These are phyloP conservation scores for Lolium rigidum DNA, from an alignment of 176 grass and related monocot genomes.

Conservation along the genomic window DNA sequence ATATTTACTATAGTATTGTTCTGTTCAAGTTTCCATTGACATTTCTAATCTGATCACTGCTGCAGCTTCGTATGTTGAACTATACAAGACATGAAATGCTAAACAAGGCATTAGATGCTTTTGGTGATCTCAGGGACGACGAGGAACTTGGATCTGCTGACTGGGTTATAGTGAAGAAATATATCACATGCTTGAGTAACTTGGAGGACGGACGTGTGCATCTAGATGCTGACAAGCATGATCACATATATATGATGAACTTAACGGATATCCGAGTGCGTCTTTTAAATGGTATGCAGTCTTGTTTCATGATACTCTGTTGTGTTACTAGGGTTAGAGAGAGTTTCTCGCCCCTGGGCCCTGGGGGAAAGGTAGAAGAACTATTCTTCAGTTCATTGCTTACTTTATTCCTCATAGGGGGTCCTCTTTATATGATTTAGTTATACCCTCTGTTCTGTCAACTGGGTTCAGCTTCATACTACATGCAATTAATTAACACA, in stretches of 20 bases:
- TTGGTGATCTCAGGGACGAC: slow-evolving; percentile 84
- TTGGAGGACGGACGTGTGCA: slow-evolving; percentile 73
- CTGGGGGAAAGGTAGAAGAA: neutral
- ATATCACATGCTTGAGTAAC: slow-evolving; percentile 84
- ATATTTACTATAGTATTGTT: neutral
- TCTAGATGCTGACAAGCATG: slow-evolving; percentile 70
- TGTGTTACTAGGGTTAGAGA: neutral
- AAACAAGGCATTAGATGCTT: slow-evolving; percentile 86
- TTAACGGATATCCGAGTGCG: slow-evolving; percentile 73
- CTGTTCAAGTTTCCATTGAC: neutral
- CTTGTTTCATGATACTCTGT: neutral
- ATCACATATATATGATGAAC: slow-evolving; percentile 59
- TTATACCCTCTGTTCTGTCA: too few species aligned
- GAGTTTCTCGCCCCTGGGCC: neutral
- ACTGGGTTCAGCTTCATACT: slow-evolving; percentile 1
- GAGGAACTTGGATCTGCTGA: slow-evolving; percentile 93
- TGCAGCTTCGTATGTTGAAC: slow-evolving; percentile 77
- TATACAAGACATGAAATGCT: slow-evolving; percentile 91
- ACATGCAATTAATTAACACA: slow-evolving; percentile 6
- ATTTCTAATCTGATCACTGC: slow-evolving; percentile 23
- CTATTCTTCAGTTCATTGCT: neutral
- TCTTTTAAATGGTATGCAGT: slow-evolving; percentile 78
- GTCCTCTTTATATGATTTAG: too few species aligned
- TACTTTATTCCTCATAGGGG: neutral
- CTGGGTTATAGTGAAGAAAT: slow-evolving; percentile 75